Conservation (phyloP, 2,329 filamentous ascomycete genomes). For the Fusarium nematophilum region DNA sequence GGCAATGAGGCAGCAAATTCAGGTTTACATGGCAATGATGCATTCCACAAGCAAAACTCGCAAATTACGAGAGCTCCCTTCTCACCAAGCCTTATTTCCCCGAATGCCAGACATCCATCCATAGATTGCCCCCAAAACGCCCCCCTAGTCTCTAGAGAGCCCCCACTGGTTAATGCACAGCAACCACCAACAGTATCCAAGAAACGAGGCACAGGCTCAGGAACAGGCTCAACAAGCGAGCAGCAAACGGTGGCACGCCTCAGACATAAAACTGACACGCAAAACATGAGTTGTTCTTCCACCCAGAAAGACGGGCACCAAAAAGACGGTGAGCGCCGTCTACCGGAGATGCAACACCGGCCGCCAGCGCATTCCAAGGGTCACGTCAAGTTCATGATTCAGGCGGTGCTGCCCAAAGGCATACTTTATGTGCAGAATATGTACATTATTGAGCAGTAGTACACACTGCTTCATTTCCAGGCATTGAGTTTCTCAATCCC, state of each 20-base stretch:
- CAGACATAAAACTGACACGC: constrained; percentile 11
- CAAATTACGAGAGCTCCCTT: constrained; percentile 6
- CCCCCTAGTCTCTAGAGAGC: not conserved
- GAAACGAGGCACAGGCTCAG: constrained; percentile 22
- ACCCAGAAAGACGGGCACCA: not conserved
- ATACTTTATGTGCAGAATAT: not conserved
- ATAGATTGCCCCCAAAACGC: not conserved
- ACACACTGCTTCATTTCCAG: not conserved
- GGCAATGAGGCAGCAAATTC: not conserved
- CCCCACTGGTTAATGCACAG: constrained; percentile 27
- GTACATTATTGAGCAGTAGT: no score
- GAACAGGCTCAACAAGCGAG: constrained; percentile 13
- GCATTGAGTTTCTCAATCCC: not conserved
- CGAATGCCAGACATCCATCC: no score
- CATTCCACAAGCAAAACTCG: not conserved
- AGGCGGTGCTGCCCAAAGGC: not conserved
- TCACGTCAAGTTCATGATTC: constrained; percentile 19
- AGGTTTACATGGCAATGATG: constrained; percentile 3
- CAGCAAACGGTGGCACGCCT: constrained; percentile 7
- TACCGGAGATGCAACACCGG: constrained; percentile 27
- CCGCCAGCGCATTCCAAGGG: constrained; percentile 16
- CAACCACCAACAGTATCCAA: constrained; percentile 27
- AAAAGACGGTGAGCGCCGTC: constrained; percentile 38
- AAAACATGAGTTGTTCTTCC: not conserved
- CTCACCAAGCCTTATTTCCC: not conserved